phyloP scores from a whole-genome alignment of 2,329 filamentous ascomycete species.

The Paramyrothecium sp. region DNA sequence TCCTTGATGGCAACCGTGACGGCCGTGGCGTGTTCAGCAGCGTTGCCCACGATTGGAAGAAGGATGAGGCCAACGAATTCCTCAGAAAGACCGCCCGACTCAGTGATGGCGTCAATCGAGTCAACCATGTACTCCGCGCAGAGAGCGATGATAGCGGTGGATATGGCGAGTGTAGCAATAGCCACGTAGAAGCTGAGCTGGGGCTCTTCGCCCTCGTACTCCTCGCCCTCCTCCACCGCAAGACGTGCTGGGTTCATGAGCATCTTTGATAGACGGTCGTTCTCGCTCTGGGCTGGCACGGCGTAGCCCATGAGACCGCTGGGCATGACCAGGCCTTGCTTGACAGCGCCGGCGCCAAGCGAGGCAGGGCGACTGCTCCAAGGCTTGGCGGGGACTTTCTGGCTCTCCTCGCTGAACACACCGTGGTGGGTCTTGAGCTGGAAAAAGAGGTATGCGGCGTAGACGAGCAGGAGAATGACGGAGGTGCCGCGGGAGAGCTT shows the following conservation, averaged over 20 bases:
- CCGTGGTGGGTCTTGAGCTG: conserved; percentile 82
- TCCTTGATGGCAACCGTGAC: conserved; percentile 80
- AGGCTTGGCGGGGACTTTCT: conserved; percentile 68
- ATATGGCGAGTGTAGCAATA: conserved; percentile 65
- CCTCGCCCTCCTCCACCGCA: conserved; percentile 47
- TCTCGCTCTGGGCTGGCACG: conserved; percentile 30
- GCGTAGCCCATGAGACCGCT: conserved; percentile 36
- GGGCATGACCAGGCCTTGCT: conserved; percentile 37
- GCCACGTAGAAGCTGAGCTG: conserved; percentile 73
- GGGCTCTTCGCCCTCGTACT: conserved; percentile 73
- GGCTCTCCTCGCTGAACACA: conserved; percentile 77
- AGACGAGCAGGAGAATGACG: conserved; percentile 80
- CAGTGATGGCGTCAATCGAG: conserved; percentile 68
- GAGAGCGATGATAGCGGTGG: conserved; percentile 77
- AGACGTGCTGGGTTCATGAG: conserved; percentile 36
- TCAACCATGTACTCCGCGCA: conserved; percentile 79
- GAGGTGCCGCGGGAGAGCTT: conserved; percentile 70
- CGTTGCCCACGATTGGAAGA: conserved; percentile 80
- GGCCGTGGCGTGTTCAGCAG: conserved; percentile 78
- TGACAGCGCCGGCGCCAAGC: conserved; percentile 30
- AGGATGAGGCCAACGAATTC: conserved; percentile 80
- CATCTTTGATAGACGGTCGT: conserved; percentile 43
- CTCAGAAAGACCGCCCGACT: conserved; percentile 58
- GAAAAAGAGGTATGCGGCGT: conserved; percentile 82
- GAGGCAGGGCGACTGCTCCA: conserved; percentile 27